Evolutionary conservation across 2,329 filamentous ascomycete species (phyloP).

Genomic region (Acephala macrosclerotiorum): DNA sequence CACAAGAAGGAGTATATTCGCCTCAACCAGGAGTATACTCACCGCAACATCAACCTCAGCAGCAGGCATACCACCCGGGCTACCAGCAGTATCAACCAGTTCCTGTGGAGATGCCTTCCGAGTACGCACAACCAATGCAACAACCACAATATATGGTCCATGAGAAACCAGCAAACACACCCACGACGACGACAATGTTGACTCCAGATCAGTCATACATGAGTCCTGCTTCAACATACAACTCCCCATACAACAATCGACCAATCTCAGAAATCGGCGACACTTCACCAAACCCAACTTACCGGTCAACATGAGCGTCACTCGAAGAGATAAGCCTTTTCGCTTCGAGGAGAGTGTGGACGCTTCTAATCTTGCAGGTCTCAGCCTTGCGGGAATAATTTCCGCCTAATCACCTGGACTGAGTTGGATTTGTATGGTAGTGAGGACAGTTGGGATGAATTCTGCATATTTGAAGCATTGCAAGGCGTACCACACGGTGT

Average conservation of each 20-base stretch:
- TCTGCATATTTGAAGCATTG: constrained; percentile 2
- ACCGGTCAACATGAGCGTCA: background rate
- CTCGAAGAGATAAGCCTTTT: background rate
- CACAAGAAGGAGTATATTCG: background rate
- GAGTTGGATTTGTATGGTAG: background rate
- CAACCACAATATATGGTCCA: background rate
- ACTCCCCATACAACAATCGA: background rate
- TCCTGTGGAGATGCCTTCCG: constrained; percentile 7
- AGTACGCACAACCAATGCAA: background rate
- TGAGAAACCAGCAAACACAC: background rate
- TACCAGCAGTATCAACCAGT: constrained; percentile 9
- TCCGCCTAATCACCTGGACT: background rate
- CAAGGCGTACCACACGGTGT: constrained; percentile 3
- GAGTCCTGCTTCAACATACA: background rate
- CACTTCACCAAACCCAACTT: background rate
- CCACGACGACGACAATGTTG: background rate
- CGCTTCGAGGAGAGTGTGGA: background rate
- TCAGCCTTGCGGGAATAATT: background rate
- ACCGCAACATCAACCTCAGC: constrained; percentile 2
- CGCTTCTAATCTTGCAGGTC: background rate
- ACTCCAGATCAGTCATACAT: background rate
- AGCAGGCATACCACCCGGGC: background rate
- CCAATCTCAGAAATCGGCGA: constrained; percentile 7
- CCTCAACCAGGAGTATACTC: background rate
- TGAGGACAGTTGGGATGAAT: background rate